Evolutionary conservation across 2,329 filamentous ascomycete species (phyloP).

Genomic region (Fusarium sterilihyphosum): DNA sequence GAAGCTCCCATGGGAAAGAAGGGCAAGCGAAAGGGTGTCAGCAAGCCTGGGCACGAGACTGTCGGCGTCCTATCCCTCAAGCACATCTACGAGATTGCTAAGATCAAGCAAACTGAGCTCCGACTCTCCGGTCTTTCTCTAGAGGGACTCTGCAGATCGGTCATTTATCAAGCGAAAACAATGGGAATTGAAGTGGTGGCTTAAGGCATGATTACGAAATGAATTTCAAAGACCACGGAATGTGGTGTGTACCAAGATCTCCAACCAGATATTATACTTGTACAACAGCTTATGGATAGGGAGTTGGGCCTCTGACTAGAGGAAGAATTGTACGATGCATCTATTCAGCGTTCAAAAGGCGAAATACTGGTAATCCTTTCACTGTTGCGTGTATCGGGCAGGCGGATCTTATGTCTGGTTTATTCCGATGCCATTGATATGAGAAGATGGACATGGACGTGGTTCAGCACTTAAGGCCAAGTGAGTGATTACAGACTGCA

Average conservation of each 20-base stretch:
- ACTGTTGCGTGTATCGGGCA: background rate
- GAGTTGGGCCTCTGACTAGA: conserved; percentile 4
- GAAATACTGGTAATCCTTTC: background rate
- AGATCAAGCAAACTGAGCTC: conserved; percentile 87
- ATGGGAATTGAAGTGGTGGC: conserved; percentile 78
- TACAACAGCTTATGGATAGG: conserved; percentile 39
- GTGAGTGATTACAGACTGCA: background rate
- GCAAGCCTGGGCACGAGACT: conserved; percentile 77
- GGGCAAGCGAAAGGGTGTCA: conserved; percentile 80
- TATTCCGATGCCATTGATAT: background rate
- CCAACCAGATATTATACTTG: conserved; percentile 30
- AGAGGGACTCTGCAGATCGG: conserved; percentile 75
- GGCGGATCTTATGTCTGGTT: background rate
- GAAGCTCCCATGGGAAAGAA: conserved; percentile 75
- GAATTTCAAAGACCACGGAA: conserved; percentile 4
- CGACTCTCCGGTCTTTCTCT: conserved; percentile 77
- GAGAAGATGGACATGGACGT: background rate
- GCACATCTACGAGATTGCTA: conserved; percentile 97
- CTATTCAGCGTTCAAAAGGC: background rate
- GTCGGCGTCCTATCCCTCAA: conserved; percentile 92
- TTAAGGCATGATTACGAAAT: conserved; percentile 48
- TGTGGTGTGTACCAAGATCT: conserved; percentile 29
- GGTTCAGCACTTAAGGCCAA: background rate
- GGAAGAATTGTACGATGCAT: conserved; percentile 27
- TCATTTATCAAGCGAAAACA: conserved; percentile 80